phyloP scores from a whole-genome alignment of 768 basidiomycete species.

The Guyanaporus albipodus region DNA sequence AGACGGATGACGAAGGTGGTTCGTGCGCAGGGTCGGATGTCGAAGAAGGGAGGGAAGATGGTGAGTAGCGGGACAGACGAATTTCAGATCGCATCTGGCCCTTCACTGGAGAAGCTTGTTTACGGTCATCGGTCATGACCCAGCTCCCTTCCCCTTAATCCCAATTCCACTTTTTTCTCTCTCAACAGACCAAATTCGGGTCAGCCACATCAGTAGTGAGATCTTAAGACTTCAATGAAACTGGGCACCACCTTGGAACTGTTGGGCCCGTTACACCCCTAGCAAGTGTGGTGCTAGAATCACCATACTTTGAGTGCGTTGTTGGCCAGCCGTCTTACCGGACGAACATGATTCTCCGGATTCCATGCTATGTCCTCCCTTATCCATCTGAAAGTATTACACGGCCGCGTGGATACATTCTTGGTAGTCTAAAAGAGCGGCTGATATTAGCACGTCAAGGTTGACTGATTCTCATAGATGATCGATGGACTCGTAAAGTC shows the following conservation, averaged over 20 bases:
- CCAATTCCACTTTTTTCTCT: not conserved
- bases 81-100: slow-evolving; percentile 71
- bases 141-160: not conserved
- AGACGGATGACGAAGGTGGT: slow-evolving; percentile 84
- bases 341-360: not conserved
- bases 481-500: too few relatives aligned
- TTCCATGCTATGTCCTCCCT: too few relatives aligned
- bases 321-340: too few relatives aligned
- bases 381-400: too few relatives aligned
- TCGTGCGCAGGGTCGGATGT: slow-evolving; percentile 73
- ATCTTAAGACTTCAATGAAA: not conserved
- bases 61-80: slow-evolving; percentile 63
- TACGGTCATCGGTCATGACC: slow-evolving; percentile 17
- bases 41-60: slow-evolving; percentile 77
- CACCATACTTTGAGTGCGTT: too few relatives aligned
- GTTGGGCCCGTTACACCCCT: not conserved
- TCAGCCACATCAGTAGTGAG: too few relatives aligned
- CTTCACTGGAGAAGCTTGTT: slow-evolving; percentile 60
- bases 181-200: not conserved
- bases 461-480: too few relatives aligned
- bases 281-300: not conserved
- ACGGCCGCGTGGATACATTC: too few relatives aligned
- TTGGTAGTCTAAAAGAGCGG: too few relatives aligned
- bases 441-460: too few relatives aligned
- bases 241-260: not conserved